phyloP scores from a whole-genome alignment of 768 basidiomycete genomes.

The Pholiota molesta region DNA sequence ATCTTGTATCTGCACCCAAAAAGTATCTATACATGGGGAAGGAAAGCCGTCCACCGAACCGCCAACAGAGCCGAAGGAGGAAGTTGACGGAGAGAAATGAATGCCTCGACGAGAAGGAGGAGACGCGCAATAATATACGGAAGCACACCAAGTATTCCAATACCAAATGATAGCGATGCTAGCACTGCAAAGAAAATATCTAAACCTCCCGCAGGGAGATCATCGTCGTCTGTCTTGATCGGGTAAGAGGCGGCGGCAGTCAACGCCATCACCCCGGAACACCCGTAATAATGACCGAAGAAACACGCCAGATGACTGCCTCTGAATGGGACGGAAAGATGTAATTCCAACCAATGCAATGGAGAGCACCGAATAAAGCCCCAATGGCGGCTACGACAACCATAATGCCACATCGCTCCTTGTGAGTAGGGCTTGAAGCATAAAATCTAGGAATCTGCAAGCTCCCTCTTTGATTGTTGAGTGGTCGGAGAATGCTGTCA shows the following conservation, averaged over 20 bases:
- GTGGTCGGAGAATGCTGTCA: background rate
- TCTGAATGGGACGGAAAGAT: conserved; percentile 20
- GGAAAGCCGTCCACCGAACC: conserved; percentile 17
- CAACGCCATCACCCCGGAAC: background rate
- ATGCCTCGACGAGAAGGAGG: conserved; percentile 13
- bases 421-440: background rate
- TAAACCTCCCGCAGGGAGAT: background rate
- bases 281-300: conserved; percentile 13
- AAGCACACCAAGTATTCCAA: background rate
- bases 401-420: background rate
- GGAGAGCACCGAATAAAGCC: conserved; percentile 16
- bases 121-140: conserved; percentile 18
- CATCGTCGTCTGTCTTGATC: background rate
- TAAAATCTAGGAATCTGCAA: background rate
- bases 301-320: conserved; percentile 23
- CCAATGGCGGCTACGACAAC: background rate
- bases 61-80: conserved; percentile 9
- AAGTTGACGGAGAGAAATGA: conserved; percentile 16
- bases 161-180: background rate
- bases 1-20: background rate
- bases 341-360: conserved; percentile 29
- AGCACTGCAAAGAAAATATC: background rate
- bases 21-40: conserved; percentile 19
- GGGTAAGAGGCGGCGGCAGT: background rate
- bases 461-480: background rate